Base-by-base conservation (phyloP, 2,329 filamentous ascomycete genomes). In the Aspergillus sojae region DNA sequence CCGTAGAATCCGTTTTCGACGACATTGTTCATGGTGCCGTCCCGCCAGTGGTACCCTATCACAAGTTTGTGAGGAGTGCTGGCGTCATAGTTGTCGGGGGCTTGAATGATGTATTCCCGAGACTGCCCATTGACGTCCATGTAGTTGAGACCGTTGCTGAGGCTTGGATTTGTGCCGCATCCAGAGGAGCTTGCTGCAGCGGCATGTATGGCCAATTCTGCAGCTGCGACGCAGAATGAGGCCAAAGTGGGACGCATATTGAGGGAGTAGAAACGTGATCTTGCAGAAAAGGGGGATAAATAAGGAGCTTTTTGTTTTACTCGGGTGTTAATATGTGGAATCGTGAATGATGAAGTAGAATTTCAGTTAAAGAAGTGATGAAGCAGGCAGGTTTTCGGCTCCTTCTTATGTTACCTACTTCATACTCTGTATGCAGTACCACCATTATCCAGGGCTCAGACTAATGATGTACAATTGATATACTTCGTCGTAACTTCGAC, bases 1-100 rank as follows among this genome's bases (percentile, higher is more conserved):
- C 34, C 34, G 34, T 36, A 71, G 46, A 82, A 30, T n/a, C 50
- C 46, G 46, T 48, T 48, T 10, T 60, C 36, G 19, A 60, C 58
- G 14, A 60, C 58, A 19, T 53, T 54, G 46, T 60, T 43, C 58
- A 60, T 60, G n/a, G 32, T 60, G 7, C 58, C 58, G 14, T 32
- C 58, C 16, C 58, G 58, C 58, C 58, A 60, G 39, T 60, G 58
- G 48, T 43, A 43, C 5, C 58, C 58, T n/a, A 60, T 32, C 32
- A 60, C 39, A 3, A 60, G 58, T 19, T 60, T 39, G 28, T 60
- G 46, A 14, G 58, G 36, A 11, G 34, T 55, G 36, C 26, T 60
- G 10, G 48, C 16, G 21, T 60, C 58, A n/a, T 60, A 60, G 50
- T 55, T 45, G 6, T 60, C 58, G 4, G 58, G 58, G 5, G 28